Base-by-base conservation (phyloP, 179 eudicot species). In the Vitellaria paradoxa region DNA sequence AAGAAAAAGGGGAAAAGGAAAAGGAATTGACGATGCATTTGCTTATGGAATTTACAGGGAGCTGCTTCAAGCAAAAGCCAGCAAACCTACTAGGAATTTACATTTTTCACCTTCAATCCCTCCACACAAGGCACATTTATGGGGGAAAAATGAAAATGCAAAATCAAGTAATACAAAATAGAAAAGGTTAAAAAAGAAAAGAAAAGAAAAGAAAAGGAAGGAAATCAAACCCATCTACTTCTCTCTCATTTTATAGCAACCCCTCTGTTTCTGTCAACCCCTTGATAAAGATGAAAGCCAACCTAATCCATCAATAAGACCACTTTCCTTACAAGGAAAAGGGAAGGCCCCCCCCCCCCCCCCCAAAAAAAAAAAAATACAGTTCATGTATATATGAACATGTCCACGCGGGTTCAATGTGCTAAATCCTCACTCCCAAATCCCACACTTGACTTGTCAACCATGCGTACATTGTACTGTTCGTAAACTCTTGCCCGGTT, bases 401-500 rank as follows among this genome's bases (percentile, higher is more conserved):
- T 55, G 30, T 75, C 40, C 55, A 9, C 50, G 21, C 40, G 84
- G 84, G 1, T 2, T 87, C 83, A 87, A 79, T 86, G 91, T 73
- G 81, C 79, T 47, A 85, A 83, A 82, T 89, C 93, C 45, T 88
- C 93, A 73, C 90, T 86, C 11, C 79, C 95, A 64, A 83, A 85
- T 15, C 97, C 99, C 61, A 89, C 85, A 74, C 88, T 89, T 7
- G 97, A 90, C 82, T 91, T 95, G 84, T 93, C 99, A 63, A 81
- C 82, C 85, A 85, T 80, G 13, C 92, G 90, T 15, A 95, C 95
- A 80, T 95, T 93, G 86, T 95, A 90, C 24, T 77, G 88, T 81
- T 93, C 93, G 57, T 93, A 91, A 17, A 93, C 99, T 85, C 95
- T 90, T 75, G 83, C 88, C 50, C 99, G 89, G 75, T 95, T 95